Percentiles rank a stretch among this genome's conserved stretches.
phyloP scores from a whole-genome alignment of 257 asterid species.

The Henckelia pumila region DNA sequence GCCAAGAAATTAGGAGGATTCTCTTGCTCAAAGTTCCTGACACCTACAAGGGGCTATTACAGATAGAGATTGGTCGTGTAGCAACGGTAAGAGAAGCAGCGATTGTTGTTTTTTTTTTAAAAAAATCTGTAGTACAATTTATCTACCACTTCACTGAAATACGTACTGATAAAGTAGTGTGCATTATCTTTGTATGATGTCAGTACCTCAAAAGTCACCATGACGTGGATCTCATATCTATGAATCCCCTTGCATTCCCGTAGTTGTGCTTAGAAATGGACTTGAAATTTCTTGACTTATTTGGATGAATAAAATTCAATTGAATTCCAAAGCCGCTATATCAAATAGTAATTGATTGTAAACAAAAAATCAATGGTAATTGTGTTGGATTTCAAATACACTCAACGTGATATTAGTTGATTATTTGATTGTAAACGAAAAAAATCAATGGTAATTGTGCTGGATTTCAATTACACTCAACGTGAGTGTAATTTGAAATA shows the following conservation, averaged over 20 bases:
- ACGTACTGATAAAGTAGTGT: background rate
- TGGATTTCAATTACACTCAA: no score
- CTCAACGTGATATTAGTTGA: no score
- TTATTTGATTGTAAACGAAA: no score
- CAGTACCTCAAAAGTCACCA: background rate
- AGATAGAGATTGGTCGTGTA: slow-evolving; percentile 81
- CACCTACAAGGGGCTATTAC: slow-evolving; percentile 68
- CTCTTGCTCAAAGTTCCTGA: slow-evolving; percentile 87
- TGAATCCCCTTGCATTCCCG: slow-evolving; percentile 1
- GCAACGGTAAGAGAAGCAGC: slow-evolving; percentile 55
- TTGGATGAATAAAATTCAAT: no score
- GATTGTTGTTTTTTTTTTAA: background rate
- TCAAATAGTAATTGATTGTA: no score
- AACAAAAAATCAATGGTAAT: no score
- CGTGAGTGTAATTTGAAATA: no score
- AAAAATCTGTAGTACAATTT: slow-evolving; percentile 6
- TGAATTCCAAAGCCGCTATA: background rate
- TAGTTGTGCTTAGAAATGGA: background rate
- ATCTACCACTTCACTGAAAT: slow-evolving; percentile 5
- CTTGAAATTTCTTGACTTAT: background rate
- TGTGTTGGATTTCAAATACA: no score
- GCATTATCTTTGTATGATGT: slow-evolving; percentile 3
- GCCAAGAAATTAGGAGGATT: slow-evolving; percentile 76
- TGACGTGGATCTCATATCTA: background rate
- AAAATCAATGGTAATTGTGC: no score